Conservation (phyloP, 2,329 filamentous ascomycete species). For the Apiospora aurea region DNA sequence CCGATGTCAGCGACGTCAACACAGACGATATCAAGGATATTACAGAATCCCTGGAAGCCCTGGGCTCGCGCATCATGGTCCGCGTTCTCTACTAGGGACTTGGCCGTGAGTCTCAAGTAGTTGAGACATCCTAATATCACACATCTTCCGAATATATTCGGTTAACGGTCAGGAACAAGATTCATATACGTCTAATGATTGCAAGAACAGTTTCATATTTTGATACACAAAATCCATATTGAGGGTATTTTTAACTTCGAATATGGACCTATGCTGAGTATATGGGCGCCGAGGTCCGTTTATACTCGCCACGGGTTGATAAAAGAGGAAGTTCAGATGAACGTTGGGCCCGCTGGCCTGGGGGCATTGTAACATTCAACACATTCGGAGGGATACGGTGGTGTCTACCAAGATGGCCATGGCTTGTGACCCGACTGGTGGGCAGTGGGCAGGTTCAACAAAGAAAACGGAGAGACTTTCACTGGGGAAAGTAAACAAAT, state of each 20-base stretch:
- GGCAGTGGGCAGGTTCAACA: conserved; percentile 14
- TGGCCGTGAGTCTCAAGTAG: not conserved
- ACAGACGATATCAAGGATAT: conserved; percentile 84
- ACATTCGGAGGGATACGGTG: conserved; percentile 10
- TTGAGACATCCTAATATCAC: not conserved
- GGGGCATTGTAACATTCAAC: conserved; percentile 21
- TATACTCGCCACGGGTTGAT: not conserved
- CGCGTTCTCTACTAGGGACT: conserved; percentile 47
- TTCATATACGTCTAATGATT: not conserved
- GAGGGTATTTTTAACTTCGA: no score
- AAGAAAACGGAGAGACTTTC: not conserved
- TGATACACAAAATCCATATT: not conserved
- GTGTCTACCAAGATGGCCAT: not conserved
- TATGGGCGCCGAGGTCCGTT: no score
- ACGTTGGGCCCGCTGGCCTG: not conserved
- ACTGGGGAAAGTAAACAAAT: conserved; percentile 12
- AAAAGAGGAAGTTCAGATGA: not conserved
- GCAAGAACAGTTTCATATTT: not conserved
- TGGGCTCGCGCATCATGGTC: conserved; percentile 63
- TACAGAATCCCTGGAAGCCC: conserved; percentile 79
- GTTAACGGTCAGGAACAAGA: no score
- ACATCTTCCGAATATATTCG: not conserved
- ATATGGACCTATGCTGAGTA: not conserved
- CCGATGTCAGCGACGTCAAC: conserved; percentile 90
- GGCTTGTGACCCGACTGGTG: not conserved